Evolutionary conservation across 176 grass and related monocot species (phyloP).

Genomic region (Elaeis guineensis): DNA sequence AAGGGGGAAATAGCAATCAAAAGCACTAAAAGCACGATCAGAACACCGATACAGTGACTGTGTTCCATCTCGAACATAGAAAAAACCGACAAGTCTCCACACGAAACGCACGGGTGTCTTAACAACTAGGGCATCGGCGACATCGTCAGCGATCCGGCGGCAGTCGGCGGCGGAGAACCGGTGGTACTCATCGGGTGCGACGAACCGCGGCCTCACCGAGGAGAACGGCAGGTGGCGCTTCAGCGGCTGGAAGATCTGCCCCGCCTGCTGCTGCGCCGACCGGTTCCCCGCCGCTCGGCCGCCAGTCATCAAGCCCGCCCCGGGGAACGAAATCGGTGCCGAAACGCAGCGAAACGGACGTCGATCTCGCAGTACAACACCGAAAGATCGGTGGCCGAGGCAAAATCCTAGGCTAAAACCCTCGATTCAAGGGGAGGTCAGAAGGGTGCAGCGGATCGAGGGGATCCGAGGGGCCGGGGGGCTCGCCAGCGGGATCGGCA

Average conservation of each 20-base stretch:
- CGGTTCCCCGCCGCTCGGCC: neutral
- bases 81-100: constrained; percentile 18
- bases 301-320: constrained; percentile 26
- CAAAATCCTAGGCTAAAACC: no score
- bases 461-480: neutral
- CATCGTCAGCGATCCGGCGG: neutral
- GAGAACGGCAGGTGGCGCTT: constrained; percentile 16
- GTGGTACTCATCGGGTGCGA: constrained; percentile 49
- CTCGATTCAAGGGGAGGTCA: no score
- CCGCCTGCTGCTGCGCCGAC: no score
- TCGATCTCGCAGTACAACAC: no score
- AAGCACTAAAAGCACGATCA: no score
- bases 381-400: no score
- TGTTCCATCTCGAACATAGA: neutral
- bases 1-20: no score
- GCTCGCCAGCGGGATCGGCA: no score
- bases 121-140: constrained; percentile 36
- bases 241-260: constrained; percentile 29
- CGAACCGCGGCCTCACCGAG: constrained; percentile 22
- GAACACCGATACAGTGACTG: no score
- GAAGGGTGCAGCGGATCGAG: neutral
- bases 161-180: constrained; percentile 19
- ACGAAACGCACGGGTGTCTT: constrained; percentile 49
- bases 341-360: no score
- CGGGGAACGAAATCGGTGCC: neutral